Percentiles rank a stretch among this genome's conserved stretches.
These are phyloP conservation scores for Penicillium roqueforti DNA, from an alignment of 495 filamentous ascomycete genomes.

Conservation along the genomic window DNA sequence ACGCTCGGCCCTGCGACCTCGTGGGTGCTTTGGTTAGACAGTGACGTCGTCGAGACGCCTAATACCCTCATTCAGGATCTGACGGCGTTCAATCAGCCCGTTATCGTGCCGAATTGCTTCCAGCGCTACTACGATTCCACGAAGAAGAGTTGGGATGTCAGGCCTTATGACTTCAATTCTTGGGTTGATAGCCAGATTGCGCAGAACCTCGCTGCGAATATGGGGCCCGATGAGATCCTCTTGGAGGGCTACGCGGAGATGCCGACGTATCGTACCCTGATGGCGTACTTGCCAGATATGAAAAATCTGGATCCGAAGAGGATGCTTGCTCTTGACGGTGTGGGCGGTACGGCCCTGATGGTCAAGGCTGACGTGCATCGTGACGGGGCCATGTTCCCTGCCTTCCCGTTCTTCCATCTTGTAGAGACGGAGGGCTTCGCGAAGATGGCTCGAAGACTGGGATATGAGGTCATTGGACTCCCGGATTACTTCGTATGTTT, in stretches of 20 bases:
- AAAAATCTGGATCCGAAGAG: constrained; percentile 51
- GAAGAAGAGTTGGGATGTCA: constrained; percentile 61
- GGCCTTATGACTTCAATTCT: constrained; percentile 95
- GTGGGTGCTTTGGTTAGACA: constrained; percentile 96
- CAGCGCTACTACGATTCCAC: constrained; percentile 79
- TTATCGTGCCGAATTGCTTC: constrained; percentile 94
- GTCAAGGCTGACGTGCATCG: constrained; percentile 97
- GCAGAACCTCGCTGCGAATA: constrained; percentile 64
- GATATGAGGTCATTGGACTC: constrained; percentile 77
- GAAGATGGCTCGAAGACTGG: constrained; percentile 87
- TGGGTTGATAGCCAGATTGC: constrained; percentile 87
- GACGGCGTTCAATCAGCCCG: constrained; percentile 74
- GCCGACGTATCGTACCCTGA: constrained; percentile 83
- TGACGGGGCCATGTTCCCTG: constrained; percentile 97
- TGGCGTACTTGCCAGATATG: constrained; percentile 74
- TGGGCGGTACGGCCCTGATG: constrained; percentile 87
- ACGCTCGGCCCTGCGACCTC: constrained; percentile 88
- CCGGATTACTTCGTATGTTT: constrained; percentile 90
- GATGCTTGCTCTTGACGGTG: constrained; percentile 78
- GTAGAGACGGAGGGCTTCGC: constrained; percentile 98
- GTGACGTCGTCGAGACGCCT: constrained; percentile 88
- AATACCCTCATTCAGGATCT: constrained; percentile 86
- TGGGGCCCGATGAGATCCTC: constrained; percentile 88
- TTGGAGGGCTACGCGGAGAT: constrained; percentile 91
- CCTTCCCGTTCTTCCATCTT: constrained; percentile 92